These are phyloP conservation scores for Scleromitrula shiraiana DNA, from an alignment of 2,329 filamentous ascomycete genomes.

Conservation along the genomic window DNA sequence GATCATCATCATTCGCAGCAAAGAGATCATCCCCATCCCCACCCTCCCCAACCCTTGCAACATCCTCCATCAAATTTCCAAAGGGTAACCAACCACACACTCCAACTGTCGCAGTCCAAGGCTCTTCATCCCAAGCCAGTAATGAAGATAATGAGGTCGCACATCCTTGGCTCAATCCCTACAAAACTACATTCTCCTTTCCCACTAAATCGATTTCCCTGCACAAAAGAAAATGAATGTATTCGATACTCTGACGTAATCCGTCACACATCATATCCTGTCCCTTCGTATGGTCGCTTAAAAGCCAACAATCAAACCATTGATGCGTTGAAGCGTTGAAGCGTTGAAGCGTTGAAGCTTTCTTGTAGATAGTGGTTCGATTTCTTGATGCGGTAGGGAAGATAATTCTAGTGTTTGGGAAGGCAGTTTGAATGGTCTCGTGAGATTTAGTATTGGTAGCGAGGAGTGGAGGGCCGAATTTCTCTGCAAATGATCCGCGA, in stretches of 20 bases:
- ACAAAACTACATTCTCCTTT: slow-evolving; percentile 35
- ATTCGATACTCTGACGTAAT: slow-evolving; percentile 35
- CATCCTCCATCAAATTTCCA: slow-evolving; percentile 26
- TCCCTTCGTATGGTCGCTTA: slow-evolving; percentile 24
- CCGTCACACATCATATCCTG: slow-evolving; percentile 32
- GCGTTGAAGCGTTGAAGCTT: slow-evolving; percentile 31
- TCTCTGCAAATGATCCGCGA: slow-evolving; percentile 36
- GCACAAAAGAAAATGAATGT: slow-evolving; percentile 33
- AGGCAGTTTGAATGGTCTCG: slow-evolving; percentile 25
- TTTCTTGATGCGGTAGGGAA: slow-evolving; percentile 41
- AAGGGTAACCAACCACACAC: slow-evolving; percentile 42
- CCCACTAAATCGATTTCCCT: slow-evolving; percentile 34
- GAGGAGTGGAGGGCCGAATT: slow-evolving; percentile 36
- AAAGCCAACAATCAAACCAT: slow-evolving; percentile 39
- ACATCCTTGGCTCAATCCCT: slow-evolving; percentile 47
- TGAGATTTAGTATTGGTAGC: slow-evolving; percentile 16
- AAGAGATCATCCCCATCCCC: background rate
- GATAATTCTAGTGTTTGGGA: slow-evolving; percentile 40
- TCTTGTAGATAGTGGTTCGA: slow-evolving; percentile 34
- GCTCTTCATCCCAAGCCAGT: slow-evolving; percentile 36
- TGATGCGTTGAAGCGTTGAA: slow-evolving; percentile 35
- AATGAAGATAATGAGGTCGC: slow-evolving; percentile 38
- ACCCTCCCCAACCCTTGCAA: slow-evolving; percentile 2
- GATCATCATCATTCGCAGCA: background rate
- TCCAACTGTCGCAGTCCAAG: slow-evolving; percentile 30